Evolutionary conservation across 2,329 filamentous ascomycete genomes (phyloP).

Genomic region (Trichoderma harzianum): DNA sequence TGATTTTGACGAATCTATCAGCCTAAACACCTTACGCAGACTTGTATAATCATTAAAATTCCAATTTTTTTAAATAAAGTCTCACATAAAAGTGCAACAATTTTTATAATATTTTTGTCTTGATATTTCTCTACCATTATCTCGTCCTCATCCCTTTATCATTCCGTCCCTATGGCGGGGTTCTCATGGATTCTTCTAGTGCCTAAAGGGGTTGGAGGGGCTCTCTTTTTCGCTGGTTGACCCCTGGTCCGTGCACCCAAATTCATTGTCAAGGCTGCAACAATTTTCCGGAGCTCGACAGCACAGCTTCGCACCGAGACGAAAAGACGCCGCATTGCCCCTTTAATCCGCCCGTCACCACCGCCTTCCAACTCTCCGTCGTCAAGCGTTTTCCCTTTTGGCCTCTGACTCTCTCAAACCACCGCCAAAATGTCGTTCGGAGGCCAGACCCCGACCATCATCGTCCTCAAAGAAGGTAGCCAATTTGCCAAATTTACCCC

Average conservation of each 20-base stretch:
- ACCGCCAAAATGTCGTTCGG: constrained; percentile 78
- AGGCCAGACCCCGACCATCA: constrained; percentile 95
- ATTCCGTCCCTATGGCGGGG: constrained; percentile 8
- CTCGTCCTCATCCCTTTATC: neutral
- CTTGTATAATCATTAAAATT: neutral
- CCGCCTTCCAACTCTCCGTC: constrained; percentile 14
- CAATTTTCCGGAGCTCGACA: constrained; percentile 50
- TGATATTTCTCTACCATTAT: neutral
- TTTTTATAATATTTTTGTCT: neutral
- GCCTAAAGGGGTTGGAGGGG: constrained; percentile 19
- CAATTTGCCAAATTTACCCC: constrained; percentile 43
- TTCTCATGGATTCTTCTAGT: constrained; percentile 6
- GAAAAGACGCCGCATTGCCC: constrained; percentile 17
- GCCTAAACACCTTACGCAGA: neutral
- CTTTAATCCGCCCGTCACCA: constrained; percentile 19
- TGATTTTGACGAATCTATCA: neutral
- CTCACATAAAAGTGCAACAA: neutral
- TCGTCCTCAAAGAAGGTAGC: constrained; percentile 93
- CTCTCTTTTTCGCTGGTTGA: neutral
- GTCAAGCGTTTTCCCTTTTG: neutral
- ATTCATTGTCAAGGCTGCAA: constrained; percentile 39
- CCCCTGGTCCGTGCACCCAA: constrained; percentile 30
- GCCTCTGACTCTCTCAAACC: neutral
- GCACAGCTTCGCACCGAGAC: constrained; percentile 36
- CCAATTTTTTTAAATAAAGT: too few relatives aligned